Percentiles rank a stretch among this genome's conserved stretches.
Evolutionary conservation across 169 alveolate genomes (phyloP).

Genomic region (Cryptosporidium tyzzeri): DNA sequence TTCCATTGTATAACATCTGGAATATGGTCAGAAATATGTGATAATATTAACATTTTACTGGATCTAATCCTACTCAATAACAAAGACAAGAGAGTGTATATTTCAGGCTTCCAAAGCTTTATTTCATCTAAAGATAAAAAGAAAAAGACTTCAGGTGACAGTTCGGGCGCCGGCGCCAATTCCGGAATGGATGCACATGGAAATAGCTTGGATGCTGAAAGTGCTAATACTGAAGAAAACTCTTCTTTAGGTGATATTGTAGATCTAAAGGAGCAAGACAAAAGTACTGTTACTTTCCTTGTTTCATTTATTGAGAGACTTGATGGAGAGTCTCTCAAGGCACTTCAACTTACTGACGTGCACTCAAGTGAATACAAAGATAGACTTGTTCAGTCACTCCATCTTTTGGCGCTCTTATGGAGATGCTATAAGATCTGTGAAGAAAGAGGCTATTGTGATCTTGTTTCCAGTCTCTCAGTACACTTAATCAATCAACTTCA

Average conservation of each 20-base stretch:
- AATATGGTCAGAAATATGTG: conserved; percentile 86
- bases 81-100: conserved; percentile 77
- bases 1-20: conserved; percentile 85
- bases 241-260: conserved; percentile 18
- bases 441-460: conserved; percentile 32
- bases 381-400: conserved; percentile 84
- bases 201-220: not conserved
- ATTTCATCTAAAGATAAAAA: conserved; percentile 78
- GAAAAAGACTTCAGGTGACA: conserved; percentile 54
- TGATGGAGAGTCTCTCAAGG: conserved; percentile 88
- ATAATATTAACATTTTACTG: conserved; percentile 79
- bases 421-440: conserved; percentile 52
- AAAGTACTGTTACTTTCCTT: conserved; percentile 81
- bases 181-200: not conserved
- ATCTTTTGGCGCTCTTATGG: conserved; percentile 80
- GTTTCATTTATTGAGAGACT: conserved; percentile 86
- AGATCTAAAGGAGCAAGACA: conserved; percentile 59
- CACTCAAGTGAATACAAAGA: conserved; percentile 87
- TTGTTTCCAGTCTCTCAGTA: conserved; percentile 53
- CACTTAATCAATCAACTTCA: conserved; percentile 47
- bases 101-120: conserved; percentile 81
- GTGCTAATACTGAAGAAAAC: not conserved
- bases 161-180: not conserved
- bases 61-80: conserved; percentile 37
- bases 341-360: conserved; percentile 87